Evolutionary conservation across 148 eudicot genomes (phyloP), one percentile per base, ranked within the genome.

Genomic region (Fagopyrum tataricum): DNA sequence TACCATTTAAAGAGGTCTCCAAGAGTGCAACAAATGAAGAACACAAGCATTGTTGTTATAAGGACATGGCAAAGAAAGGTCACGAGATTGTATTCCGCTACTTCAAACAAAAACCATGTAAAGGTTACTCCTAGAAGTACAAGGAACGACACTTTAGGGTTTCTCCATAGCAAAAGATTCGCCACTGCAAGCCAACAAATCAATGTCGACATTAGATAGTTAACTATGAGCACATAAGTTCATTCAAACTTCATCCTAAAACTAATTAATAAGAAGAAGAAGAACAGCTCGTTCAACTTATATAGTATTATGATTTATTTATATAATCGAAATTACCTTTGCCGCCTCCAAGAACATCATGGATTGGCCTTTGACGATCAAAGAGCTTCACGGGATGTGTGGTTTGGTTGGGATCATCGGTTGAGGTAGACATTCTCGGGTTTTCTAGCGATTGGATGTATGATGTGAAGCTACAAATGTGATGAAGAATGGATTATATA

Each of bases 11-110:
- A 73, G 46, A 76, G 44, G 21, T 73, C 77, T 8, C 79, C 70
- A 15, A 80, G 74, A 7, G 79, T 80, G 76, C 82, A 73, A 76
- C 79, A 73, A 37, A 80, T 80, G 76, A 80, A 80, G 77, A 70
- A 76, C n/a, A 77, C 72, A 10, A 76, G 72, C 77, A 80, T 73
- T 2, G 71, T 46, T 2, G 77, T 80, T 37, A 80, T 80, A 55
- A 59, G 67, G 44, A 76, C 43, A 53, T 80, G 79, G 43, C 82
- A 76, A n/a, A 76, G 5, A n/a, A 79, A 55, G 46, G 69, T 76
- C 17, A 80, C 40, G 6, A 80, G 62, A 70, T 74, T 76, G 77
- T 80, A 80, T 10, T 76, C 77, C 26, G 49, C 17, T 44, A 73
- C 74, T 69, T 69, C 79, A 37, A 80, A 80, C 20, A 80, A 44